Percentiles rank a stretch among this genome's conserved stretches.
These are phyloP conservation scores for Ophiosphaerella narmari DNA, from an alignment of 2,329 filamentous ascomycete species.

Conservation along the genomic window DNA sequence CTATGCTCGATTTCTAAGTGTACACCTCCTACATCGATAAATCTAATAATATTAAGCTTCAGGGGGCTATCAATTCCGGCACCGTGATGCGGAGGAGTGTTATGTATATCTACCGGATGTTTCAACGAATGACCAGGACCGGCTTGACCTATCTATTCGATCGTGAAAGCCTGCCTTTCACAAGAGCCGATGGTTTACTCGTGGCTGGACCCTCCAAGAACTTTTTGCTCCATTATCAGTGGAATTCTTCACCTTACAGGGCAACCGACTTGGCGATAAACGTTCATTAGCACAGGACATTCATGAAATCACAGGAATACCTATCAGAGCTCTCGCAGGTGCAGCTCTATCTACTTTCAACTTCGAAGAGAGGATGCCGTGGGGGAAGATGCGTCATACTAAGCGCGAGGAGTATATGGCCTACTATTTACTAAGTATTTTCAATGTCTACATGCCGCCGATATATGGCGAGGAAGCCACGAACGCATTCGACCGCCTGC, in stretches of 20 bases:
- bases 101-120: constrained; percentile 13
- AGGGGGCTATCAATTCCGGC: neutral
- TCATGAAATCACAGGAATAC: neutral
- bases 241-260: neutral
- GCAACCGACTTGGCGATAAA: neutral
- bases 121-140: neutral
- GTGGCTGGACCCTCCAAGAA: neutral
- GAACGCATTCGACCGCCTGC: neutral
- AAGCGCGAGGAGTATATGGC: constrained; percentile 6
- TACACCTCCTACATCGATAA: constrained; percentile 1
- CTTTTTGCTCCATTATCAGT: neutral
- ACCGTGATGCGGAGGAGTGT: neutral
- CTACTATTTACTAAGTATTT: constrained; percentile 16
- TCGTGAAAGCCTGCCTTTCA: neutral
- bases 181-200: neutral
- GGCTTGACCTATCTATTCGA: too few relatives aligned
- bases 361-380: neutral
- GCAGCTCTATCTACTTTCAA: neutral
- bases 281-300: neutral
- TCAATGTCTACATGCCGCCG: constrained; percentile 1
- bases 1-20: neutral
- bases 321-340: neutral
- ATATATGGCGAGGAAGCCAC: neutral
- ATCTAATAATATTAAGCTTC: neutral
- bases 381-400: constrained; percentile 7